Percentiles rank a stretch among this genome's conserved stretches.
phyloP scores from a whole-genome alignment of 176 grass and related monocot genomes.

The Aegilops longissima region DNA sequence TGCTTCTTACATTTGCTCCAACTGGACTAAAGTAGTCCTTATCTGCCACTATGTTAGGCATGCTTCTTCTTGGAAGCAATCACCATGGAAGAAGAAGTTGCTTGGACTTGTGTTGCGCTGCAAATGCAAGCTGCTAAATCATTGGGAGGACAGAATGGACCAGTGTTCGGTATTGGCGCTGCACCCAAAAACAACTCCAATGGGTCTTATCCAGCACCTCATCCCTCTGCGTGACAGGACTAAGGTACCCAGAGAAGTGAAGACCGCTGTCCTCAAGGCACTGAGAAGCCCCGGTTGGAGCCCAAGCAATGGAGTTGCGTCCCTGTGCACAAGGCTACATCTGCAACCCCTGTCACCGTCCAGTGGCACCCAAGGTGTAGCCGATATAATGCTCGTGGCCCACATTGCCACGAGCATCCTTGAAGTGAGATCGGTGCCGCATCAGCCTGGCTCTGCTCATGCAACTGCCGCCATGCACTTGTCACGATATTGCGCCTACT shows the following conservation, averaged over 20 bases:
- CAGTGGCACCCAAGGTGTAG: background rate
- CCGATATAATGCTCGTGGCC: background rate
- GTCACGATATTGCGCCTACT: conserved; percentile 15
- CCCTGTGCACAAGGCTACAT: background rate
- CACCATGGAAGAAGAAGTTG: background rate
- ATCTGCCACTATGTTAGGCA: background rate
- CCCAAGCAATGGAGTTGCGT: background rate
- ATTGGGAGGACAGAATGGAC: background rate
- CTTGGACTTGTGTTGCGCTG: background rate
- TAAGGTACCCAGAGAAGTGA: background rate
- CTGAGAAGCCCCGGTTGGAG: background rate
- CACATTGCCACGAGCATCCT: conserved; percentile 28
- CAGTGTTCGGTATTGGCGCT: background rate
- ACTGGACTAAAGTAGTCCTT: conserved; percentile 25
- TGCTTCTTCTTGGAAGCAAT: background rate
- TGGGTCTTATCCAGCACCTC: background rate
- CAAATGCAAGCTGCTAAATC: background rate
- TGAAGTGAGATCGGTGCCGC: background rate
- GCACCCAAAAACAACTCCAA: background rate
- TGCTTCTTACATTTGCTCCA: background rate
- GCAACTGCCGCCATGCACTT: background rate
- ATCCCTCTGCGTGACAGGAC: background rate
- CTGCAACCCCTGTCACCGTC: background rate
- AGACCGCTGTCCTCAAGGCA: background rate
- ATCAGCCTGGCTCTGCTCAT: background rate